phyloP scores from a whole-genome alignment of 208 protist species.

The Leishmania guyanensis region DNA sequence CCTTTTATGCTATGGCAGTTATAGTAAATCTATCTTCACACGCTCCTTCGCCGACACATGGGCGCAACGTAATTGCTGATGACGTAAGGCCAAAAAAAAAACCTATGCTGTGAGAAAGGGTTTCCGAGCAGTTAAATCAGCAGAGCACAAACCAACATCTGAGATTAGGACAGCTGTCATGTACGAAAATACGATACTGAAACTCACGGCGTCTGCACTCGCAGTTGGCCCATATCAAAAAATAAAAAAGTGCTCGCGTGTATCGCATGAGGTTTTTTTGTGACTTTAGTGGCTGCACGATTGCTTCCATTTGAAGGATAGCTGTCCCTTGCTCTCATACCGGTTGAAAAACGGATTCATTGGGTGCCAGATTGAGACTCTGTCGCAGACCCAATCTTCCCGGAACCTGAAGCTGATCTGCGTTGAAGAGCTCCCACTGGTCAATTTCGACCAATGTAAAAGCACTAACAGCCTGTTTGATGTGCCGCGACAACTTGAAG shows the following conservation, averaged over 20 bases:
- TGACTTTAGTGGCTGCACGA: neutral
- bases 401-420: constrained; percentile 82
- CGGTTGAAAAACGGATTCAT: constrained; percentile 33
- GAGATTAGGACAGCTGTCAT: neutral
- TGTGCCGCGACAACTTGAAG: constrained; percentile 32
- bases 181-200: constrained; percentile 2
- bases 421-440: constrained; percentile 88
- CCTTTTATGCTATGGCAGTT: neutral
- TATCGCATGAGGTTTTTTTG: neutral
- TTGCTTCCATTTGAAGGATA: neutral
- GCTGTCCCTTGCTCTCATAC: constrained; percentile 11
- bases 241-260: neutral
- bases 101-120: neutral
- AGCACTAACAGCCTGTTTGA: constrained; percentile 24
- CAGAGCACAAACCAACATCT: neutral
- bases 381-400: constrained; percentile 69
- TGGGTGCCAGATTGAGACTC: constrained; percentile 16
- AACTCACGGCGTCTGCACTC: no score
- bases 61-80: neutral
- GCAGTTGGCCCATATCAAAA: neutral
- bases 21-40: neutral
- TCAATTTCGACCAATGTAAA: constrained; percentile 79
- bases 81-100: constrained; percentile 5
- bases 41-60: neutral
- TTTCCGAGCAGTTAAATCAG: constrained; percentile 1